A percentile compares a stretch with the other conserved stretches of the same genome.
Conservation (phyloP, 2,329 filamentous ascomycete genomes). For the Curvularia sp. region DNA sequence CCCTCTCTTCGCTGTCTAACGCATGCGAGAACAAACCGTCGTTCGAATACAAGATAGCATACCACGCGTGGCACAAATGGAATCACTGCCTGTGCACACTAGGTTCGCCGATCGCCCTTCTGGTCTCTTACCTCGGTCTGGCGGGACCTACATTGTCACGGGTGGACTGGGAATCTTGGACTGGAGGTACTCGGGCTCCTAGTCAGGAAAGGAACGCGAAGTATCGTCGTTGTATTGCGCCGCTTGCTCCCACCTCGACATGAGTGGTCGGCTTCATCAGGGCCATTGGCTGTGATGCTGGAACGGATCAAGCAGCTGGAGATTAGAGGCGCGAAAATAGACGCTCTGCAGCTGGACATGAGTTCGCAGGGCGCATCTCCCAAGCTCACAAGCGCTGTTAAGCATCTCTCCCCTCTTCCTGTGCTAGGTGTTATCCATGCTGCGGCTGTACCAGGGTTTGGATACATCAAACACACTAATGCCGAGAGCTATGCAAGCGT, state of each 20-base stretch:
- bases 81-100: conserved; percentile 18
- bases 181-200: conserved; percentile 50
- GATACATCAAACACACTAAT: conserved; percentile 46
- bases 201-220: conserved; percentile 51
- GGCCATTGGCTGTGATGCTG: conserved; percentile 19
- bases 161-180: conserved; percentile 54
- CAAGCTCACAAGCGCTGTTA: conserved; percentile 21
- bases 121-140: conserved; percentile 33
- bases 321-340: conserved; percentile 39
- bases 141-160: conserved; percentile 56
- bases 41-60: background rate
- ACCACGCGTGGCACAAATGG: conserved; percentile 1
- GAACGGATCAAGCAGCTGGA: conserved; percentile 29
- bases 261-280: conserved; percentile 33
- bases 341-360: conserved; percentile 50
- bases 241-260: conserved; percentile 47
- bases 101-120: conserved; percentile 17
- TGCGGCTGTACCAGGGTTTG: conserved; percentile 50
- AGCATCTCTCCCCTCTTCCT: conserved; percentile 48
- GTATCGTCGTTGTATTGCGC: conserved; percentile 53
- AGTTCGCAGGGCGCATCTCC: conserved; percentile 32
- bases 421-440: conserved; percentile 54
- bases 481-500: conserved; percentile 41
- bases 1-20: conserved; percentile 48
- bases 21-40: conserved; percentile 33